A percentile compares a stretch with the other conserved stretches of the same genome.
phyloP scores from a whole-genome alignment of 2,329 filamentous ascomycete genomes.

The Exophiala bonariae region DNA sequence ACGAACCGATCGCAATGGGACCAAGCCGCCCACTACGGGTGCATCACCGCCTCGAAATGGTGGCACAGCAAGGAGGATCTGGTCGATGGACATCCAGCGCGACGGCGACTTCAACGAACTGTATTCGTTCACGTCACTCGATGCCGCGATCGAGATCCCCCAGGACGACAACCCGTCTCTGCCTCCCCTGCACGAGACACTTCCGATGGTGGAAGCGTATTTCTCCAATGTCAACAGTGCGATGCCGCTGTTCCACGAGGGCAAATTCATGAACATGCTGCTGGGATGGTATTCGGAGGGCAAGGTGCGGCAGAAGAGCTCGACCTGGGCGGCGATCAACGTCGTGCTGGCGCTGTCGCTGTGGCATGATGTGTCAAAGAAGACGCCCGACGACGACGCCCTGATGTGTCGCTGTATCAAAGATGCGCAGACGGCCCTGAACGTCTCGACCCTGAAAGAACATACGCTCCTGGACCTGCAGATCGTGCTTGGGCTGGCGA shows the following conservation, averaged over 20 bases:
- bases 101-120: too few relatives aligned
- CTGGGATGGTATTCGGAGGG: neutral
- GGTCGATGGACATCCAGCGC: too few relatives aligned
- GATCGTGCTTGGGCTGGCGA: constrained; percentile 30
- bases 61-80: too few relatives aligned
- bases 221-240: constrained; percentile 4
- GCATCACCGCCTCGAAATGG: too few relatives aligned
- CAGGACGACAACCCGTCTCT: constrained; percentile 32
- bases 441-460: constrained; percentile 25
- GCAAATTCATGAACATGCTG: constrained; percentile 2
- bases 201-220: constrained; percentile 1
- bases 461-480: constrained; percentile 30
- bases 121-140: neutral
- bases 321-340: constrained; percentile 31
- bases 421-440: constrained; percentile 29
- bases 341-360: constrained; percentile 30
- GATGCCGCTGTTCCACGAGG: constrained; percentile 2
- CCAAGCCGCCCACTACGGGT: too few relatives aligned
- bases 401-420: constrained; percentile 24
- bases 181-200: constrained; percentile 28
- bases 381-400: constrained; percentile 3
- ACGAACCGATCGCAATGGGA: too few relatives aligned
- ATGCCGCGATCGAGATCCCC: neutral
- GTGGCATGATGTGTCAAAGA: neutral
- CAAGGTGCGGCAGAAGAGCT: neutral